These are phyloP conservation scores for Pelargonium australe DNA, from an alignment of 441 rosid species.

Conservation along the genomic window DNA sequence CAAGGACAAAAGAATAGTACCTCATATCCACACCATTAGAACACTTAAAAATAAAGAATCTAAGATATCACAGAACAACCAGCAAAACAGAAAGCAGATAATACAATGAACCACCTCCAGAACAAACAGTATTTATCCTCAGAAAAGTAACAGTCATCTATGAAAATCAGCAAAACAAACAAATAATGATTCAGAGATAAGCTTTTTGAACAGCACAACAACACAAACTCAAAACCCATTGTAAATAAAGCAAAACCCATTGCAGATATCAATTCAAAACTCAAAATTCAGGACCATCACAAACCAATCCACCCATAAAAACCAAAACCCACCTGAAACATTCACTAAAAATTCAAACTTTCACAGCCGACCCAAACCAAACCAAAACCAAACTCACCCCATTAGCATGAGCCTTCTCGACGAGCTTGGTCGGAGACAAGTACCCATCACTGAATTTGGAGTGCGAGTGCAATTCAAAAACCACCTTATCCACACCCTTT, in stretches of 20 bases:
- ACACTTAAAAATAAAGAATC: no score
- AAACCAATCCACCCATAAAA: background rate
- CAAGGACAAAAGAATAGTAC: background rate
- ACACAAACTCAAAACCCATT: background rate
- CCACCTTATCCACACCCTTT: slow-evolving; percentile 36
- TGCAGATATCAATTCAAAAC: background rate
- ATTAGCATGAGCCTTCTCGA: slow-evolving; percentile 70
- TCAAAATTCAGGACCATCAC: background rate
- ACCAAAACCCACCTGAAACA: background rate
- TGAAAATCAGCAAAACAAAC: background rate
- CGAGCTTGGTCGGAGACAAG: slow-evolving; percentile 80
- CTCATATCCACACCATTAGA: background rate
- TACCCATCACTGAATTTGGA: slow-evolving; percentile 88
- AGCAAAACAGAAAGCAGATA: no score
- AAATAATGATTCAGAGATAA: background rate
- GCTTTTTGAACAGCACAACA: background rate
- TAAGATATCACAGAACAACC: no score
- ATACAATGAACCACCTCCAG: no score
- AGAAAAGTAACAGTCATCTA: background rate
- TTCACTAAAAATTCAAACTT: background rate
- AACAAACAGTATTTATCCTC: no score
- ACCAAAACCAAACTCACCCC: slow-evolving; percentile 48
- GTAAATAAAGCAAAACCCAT: background rate
- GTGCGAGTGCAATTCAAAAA: slow-evolving; percentile 85
- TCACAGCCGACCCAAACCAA: background rate